These are phyloP conservation scores for Cordyceps sp. DNA, from an alignment of 2,329 filamentous ascomycete genomes.

Conservation along the genomic window DNA sequence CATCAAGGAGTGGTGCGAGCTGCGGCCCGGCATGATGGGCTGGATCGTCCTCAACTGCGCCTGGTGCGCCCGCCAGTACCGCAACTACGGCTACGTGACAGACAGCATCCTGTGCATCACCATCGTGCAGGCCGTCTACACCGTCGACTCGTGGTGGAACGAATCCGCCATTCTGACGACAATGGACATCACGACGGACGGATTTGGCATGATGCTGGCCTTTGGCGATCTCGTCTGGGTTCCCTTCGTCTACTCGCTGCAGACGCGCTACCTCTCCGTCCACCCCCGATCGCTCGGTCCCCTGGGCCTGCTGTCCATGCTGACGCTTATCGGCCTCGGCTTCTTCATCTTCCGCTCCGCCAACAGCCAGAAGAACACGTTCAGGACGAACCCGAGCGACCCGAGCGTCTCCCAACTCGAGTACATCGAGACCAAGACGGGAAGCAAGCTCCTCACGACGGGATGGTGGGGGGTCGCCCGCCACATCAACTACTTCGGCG, in stretches of 20 bases:
- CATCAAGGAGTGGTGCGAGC: conserved; percentile 77
- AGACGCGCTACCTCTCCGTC: conserved; percentile 68
- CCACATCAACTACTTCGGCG: conserved; percentile 91
- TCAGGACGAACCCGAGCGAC: conserved; percentile 75
- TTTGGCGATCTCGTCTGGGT: conserved; percentile 92
- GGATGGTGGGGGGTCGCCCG: conserved; percentile 90
- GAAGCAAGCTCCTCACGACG: conserved; percentile 64
- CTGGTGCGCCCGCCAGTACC: conserved; percentile 78
- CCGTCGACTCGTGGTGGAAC: conserved; percentile 73
- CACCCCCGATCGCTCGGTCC: conserved; percentile 69
- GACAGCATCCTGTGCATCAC: conserved; percentile 75
- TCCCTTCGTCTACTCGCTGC: conserved; percentile 74
- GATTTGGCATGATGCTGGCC: conserved; percentile 87
- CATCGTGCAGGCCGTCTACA: conserved; percentile 63
- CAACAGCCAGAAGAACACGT: conserved; percentile 89
- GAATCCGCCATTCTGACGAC: conserved; percentile 81
- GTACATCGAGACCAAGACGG: conserved; percentile 71
- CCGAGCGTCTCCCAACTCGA: conserved; percentile 63
- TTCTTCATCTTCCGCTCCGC: conserved; percentile 87
- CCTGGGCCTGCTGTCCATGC: conserved; percentile 44
- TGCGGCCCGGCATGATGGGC: conserved; percentile 80
- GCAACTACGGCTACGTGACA: conserved; percentile 64
- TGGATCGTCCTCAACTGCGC: conserved; percentile 78
- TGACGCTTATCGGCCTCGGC: conserved; percentile 52
- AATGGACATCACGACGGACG: conserved; percentile 85